These are phyloP conservation scores for Candida yuanshanica DNA, from an alignment of 805 yeast genomes.

Conservation along the genomic window DNA sequence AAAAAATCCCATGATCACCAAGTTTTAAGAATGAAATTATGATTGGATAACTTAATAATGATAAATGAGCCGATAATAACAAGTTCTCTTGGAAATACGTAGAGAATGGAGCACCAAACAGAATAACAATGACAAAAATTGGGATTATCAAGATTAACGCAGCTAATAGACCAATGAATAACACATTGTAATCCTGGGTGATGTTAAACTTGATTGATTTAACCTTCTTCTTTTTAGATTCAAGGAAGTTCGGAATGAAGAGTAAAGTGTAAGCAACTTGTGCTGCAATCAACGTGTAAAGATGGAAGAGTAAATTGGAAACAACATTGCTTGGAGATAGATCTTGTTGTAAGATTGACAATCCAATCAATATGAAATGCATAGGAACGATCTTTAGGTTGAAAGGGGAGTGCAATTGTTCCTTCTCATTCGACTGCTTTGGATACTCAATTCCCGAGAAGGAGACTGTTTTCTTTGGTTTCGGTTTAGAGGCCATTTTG, in stretches of 20 bases:
- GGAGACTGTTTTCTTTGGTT: not conserved
- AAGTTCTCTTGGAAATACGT: slow-evolving; percentile 49
- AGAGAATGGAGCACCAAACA: slow-evolving; percentile 80
- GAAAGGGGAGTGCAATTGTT: not conserved
- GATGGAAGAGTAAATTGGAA: not conserved
- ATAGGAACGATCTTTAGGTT: not conserved
- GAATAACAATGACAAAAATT: slow-evolving; percentile 35
- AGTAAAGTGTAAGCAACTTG: not conserved
- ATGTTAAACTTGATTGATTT: not conserved
- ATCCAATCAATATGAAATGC: not conserved
- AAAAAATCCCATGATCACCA: slow-evolving; percentile 29
- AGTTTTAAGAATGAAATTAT: slow-evolving; percentile 49
- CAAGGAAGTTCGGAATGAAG: not conserved
- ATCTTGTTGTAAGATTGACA: not conserved
- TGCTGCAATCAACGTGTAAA: not conserved
- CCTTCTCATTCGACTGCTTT: not conserved
- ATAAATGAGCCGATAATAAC: slow-evolving; percentile 54
- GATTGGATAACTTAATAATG: slow-evolving; percentile 58
- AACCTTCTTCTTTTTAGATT: slow-evolving; percentile 5
- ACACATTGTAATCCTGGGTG: not conserved
- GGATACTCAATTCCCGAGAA: not conserved
- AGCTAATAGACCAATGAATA: slow-evolving; percentile 11
- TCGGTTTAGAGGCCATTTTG: not conserved
- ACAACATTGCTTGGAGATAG: not conserved
- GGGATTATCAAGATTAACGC: slow-evolving; percentile 21